Evolutionary conservation across 2,329 filamentous ascomycete species (phyloP).

Genomic region (Botrytis tulipae): DNA sequence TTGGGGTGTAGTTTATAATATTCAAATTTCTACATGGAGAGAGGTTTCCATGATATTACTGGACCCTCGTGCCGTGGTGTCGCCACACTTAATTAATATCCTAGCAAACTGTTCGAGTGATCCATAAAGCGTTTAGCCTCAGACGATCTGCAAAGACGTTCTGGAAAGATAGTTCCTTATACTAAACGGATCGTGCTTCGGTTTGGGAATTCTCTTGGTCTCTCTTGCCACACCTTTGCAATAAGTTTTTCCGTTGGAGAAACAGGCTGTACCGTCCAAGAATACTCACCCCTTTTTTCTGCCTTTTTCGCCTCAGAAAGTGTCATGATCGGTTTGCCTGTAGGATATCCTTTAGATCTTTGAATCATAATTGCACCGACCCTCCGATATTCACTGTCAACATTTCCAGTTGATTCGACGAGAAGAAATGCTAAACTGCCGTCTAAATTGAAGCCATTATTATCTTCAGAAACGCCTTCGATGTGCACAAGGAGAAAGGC

Average conservation of each 20-base stretch:
- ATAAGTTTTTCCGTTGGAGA: not conserved
- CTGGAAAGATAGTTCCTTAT: not conserved
- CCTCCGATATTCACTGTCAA: conserved; percentile 22
- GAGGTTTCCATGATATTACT: not conserved
- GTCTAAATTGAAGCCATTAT: not conserved
- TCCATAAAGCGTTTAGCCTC: not conserved
- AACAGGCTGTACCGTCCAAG: not conserved
- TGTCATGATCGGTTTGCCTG: not conserved
- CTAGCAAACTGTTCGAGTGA: not conserved
- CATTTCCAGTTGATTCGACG: conserved; percentile 22
- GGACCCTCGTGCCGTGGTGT: not conserved
- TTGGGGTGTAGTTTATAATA: not conserved
- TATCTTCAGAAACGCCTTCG: conserved; percentile 15
- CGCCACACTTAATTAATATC: conserved; percentile 2
- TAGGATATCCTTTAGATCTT: not conserved
- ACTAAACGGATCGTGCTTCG: conserved; percentile 11
- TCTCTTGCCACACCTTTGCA: conserved; percentile 2
- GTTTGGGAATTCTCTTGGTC: conserved; percentile 3
- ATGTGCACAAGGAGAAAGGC: conserved; percentile 21
- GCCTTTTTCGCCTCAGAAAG: conserved; percentile 9
- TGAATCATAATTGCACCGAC: conserved; percentile 18
- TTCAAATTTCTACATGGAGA: not conserved
- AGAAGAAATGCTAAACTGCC: conserved; percentile 20
- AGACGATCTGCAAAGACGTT: not conserved
- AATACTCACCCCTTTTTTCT: not conserved